Base-by-base conservation (phyloP, 2,329 filamentous ascomycete genomes). In the Talaromyces sp. region DNA sequence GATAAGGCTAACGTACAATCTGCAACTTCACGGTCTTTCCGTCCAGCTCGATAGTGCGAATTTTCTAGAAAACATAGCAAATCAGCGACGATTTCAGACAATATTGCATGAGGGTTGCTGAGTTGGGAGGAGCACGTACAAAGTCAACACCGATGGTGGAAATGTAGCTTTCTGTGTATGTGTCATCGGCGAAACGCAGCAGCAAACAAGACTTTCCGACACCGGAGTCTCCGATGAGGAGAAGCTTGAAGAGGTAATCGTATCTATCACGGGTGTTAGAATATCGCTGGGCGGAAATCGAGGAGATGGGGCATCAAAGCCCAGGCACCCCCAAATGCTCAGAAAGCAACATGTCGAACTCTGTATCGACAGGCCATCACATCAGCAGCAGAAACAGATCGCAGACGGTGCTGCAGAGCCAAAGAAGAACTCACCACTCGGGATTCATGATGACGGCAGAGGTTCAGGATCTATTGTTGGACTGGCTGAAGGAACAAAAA, bases 171-270 rank as follows among this genome's bases (percentile, higher is more conserved):
- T 97, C 94, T 64, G 94, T 99, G 84, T 97, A 99, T 78, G 94
- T 97, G 75, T 97, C 92, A 77, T 97, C 94, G 75, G 94, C 94
- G 75, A 99, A 99, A 82, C 94, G 92, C 76, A 99, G 85, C 69
- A 99, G 85, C 82, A 99, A 79, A 81, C 94, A 99, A 75, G 94
- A 99, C 89, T 99, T 99, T 89, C 94, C 94, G 74, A 99, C 94
- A 87, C 94, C 94, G 78, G 94, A 99, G 79, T 99, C 94, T 80
- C 94, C 94, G 87, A 99, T 99, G 83, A 99, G 93, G 80, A 99
- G 91, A 68, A 99, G 92, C 88, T 99, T 99, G 88, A 99, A 99
- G 75, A 99, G 92, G 80, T 99, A 99, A 79, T 99, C 94, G 90
- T 99, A 99, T 94, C 94, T 97, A 75, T 62, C 63, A 65, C 65